Conservation (phyloP, 805 yeast species). For the Vanderwaltozyma tropicalis region DNA sequence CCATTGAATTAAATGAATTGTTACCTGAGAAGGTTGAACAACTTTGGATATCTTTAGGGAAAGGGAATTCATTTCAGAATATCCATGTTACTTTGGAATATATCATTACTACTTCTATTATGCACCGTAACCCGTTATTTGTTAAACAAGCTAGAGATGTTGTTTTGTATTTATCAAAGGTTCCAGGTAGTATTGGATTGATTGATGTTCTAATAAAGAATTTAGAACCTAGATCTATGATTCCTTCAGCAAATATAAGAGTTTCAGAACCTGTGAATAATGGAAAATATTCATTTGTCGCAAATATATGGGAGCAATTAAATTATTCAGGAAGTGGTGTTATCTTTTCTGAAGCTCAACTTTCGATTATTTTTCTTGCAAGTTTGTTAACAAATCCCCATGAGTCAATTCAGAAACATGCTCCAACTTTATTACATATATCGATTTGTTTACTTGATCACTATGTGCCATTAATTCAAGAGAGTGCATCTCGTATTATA, state of each 20-base stretch:
- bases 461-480: constrained; percentile 72
- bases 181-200: constrained; percentile 42
- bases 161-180: constrained; percentile 53
- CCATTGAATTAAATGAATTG: constrained; percentile 61
- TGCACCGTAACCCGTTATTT: constrained; percentile 58
- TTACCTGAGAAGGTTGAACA: constrained; percentile 87
- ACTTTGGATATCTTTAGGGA: constrained; percentile 89
- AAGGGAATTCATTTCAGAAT: constrained; percentile 56
- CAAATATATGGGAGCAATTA: constrained; percentile 52
- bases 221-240: constrained; percentile 77
- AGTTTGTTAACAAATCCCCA: constrained; percentile 63
- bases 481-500: constrained; percentile 69
- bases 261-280: constrained; percentile 27
- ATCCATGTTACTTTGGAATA: constrained; percentile 64
- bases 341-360: constrained; percentile 76
- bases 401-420: constrained; percentile 46
- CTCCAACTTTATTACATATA: constrained; percentile 71
- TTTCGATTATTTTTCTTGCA: constrained; percentile 75
- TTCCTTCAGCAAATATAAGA: constrained; percentile 51
- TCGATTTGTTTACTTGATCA: constrained; percentile 79
- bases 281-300: constrained; percentile 58
- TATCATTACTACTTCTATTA: constrained; percentile 55
- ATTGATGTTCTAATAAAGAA: constrained; percentile 58
- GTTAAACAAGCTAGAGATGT: constrained; percentile 76
- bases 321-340: constrained; percentile 53